Evolutionary conservation across 768 basidiomycete species (phyloP), one percentile per base, ranked within the genome.

Genomic region (Leccinum aurantiacum): DNA sequence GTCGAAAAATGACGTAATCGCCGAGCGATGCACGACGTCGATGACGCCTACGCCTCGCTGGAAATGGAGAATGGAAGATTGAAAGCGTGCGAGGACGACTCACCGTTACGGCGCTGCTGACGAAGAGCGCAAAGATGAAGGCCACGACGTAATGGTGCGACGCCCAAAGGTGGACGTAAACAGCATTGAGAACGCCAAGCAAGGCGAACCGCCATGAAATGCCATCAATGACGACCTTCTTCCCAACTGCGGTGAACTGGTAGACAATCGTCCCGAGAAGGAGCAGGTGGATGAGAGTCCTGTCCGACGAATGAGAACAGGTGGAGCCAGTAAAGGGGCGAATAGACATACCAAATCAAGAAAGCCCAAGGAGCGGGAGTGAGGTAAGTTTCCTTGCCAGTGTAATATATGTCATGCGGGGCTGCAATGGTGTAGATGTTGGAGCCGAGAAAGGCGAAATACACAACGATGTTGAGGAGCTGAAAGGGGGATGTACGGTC

Each of bases 341-440:
- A 52, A 25, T 24, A 35, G 17, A 71, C 79, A 46, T 57, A 90
- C 93, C 94, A 96, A 71, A 95, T 89, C 78, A 89, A 83, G 79
- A 94, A 96, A 2, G 91, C 89, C 86, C 91, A 97, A 27, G 88
- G 86, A 25, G 93, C 91, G n/a, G 96, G 96, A 1, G 95, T 97
- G 59, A 98, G 78, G 75, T 95, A 98, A 0, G 95, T 97, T 66
- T 90, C 87, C 72, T 93, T 93, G 49, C 85, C 86, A 63, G 79
- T 74, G 70, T 80, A 85, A 76, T 93, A 92, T 54, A 86, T 80
- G 63, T 83, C 86, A 46, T 83, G 81, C 1, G 91, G 91, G 2
- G 85, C 82, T 6, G 92, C 87, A 61, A 94, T 82, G 55, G 88
- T 89, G 80, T 93, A 95, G 58, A 95, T 81, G 75, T 96, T 96